A percentile compares a stretch with the other conserved stretches of the same genome.
phyloP scores from a whole-genome alignment of 139 green algal species.

The Chlorella sp. region DNA sequence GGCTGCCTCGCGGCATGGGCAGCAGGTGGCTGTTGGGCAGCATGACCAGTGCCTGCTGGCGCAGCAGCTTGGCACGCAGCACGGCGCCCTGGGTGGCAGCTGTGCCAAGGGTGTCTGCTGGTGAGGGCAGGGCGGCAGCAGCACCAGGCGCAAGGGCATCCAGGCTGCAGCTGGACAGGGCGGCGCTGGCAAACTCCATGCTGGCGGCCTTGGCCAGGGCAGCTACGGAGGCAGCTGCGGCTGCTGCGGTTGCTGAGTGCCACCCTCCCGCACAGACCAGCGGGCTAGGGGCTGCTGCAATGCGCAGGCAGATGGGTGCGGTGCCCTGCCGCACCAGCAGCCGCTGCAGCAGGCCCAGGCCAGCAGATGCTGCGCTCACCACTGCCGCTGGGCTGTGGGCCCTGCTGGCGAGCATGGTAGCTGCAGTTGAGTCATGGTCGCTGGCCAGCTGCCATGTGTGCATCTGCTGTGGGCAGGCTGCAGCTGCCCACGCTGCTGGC shows the following conservation, averaged over 20 bases:
- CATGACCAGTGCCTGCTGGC: neutral
- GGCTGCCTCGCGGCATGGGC: constrained; percentile 59
- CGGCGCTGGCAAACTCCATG: neutral
- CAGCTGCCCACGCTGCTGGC: neutral
- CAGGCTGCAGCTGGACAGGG: constrained; percentile 17
- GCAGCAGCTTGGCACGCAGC: constrained; percentile 32
- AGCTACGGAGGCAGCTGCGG: constrained; percentile 3
- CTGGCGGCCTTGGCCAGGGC: constrained; percentile 32
- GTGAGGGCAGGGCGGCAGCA: neutral
- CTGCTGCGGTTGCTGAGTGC: neutral
- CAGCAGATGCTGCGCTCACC: neutral
- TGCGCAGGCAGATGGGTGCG: neutral
- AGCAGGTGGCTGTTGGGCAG: constrained; percentile 28
- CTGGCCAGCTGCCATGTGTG: neutral
- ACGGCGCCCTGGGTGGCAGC: neutral
- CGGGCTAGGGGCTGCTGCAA: neutral
- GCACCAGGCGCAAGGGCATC: neutral
- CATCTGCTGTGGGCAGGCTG: neutral
- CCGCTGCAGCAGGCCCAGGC: neutral
- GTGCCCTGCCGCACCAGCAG: neutral
- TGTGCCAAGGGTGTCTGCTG: constrained; percentile 16
- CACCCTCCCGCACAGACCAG: neutral
- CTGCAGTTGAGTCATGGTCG: neutral
- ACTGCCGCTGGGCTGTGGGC: neutral
- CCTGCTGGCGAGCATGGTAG: neutral